Evolutionary conservation across 2,329 filamentous ascomycete genomes (phyloP), one percentile per base, ranked within the genome.

Genomic region (Lasiodiplodia hormozganensis): DNA sequence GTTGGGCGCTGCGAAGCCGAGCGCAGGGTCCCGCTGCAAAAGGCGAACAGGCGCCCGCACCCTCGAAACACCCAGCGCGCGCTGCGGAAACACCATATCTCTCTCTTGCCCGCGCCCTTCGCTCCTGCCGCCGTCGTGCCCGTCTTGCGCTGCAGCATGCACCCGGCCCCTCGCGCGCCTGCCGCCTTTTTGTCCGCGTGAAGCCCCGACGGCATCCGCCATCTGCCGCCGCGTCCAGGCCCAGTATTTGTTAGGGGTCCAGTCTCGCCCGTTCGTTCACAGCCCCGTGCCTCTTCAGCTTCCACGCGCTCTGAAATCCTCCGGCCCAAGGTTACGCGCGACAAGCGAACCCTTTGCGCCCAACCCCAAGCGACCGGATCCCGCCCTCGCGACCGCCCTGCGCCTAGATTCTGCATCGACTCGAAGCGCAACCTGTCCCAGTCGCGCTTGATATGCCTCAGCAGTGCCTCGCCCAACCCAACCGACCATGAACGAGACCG

Each of bases 371-470:
- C 43, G n/a, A 52, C 21, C n/a, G 18, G 12, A 25, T 43, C 28
- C 60, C 47, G 60, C 60, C 60, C 60, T 64, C 60, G 60, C 60
- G 60, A 64, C 60, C 60, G 60, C 47, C 60, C 60, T 64, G 10
- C 60, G 18, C 31, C 38, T 40, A 12, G 58, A 49, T n/a, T 7
- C 58, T 49, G 40, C 40, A 11, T 51, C 16, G 43, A 51, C 28
- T 43, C 60, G 60, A 64, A 51, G 60, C 60, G 60, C 60, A 51
- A 52, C 60, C 60, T 64, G 60, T 64, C 60, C 60, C 60, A 64
- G 60, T 38, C 47, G 60, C 60, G 60, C 60, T 64, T 64, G 60
- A 64, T 64, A 64, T 65, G 62, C 62, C 62, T 65, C 52, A 56
- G 38, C 23, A 34, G 51, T 65, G 49, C 62, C 62, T 65, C 62